A percentile compares a stretch with the other conserved stretches of the same genome.
Conservation (phyloP, 169 alveolate genomes). For the Cryptosporidium viatorum region DNA sequence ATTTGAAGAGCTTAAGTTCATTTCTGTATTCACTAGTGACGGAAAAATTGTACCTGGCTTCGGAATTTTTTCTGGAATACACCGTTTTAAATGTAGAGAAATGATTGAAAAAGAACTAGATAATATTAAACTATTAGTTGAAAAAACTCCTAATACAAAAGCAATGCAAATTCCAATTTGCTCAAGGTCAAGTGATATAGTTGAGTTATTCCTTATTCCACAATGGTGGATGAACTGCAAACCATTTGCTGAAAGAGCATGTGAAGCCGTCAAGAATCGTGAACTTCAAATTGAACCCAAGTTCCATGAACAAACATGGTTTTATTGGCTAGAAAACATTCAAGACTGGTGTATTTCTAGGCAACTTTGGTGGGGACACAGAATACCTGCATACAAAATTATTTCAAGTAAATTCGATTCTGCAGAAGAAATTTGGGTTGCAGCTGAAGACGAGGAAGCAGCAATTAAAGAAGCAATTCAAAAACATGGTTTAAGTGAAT, state of each 20-base stretch:
- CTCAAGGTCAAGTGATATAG: constrained; percentile 97
- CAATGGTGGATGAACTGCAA: constrained; percentile 99
- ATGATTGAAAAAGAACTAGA: constrained; percentile 92
- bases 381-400: constrained; percentile 97
- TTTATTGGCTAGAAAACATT: constrained; percentile 97
- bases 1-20: constrained; percentile 81
- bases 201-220: constrained; percentile 98
- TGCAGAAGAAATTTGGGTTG: constrained; percentile 91
- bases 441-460: constrained; percentile 89
- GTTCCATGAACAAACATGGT: constrained; percentile 95
- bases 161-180: constrained; percentile 97
- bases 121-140: constrained; percentile 88
- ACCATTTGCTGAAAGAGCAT: constrained; percentile 93
- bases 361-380: constrained; percentile 99
- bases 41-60: constrained; percentile 96
- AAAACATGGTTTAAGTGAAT: constrained; percentile 82
- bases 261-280: constrained; percentile 91
- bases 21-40: constrained; percentile 94
- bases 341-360: constrained; percentile 99
- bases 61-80: constrained; percentile 94
- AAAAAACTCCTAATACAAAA: constrained; percentile 89
- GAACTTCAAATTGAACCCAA: constrained; percentile 94
- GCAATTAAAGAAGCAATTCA: constrained; percentile 90
- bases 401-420: constrained; percentile 40
- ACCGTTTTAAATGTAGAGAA: constrained; percentile 95